Percentiles rank a stretch among this genome's conserved stretches.
These are phyloP conservation scores for Phytophthora vignae DNA, from an alignment of 352 stramenopile genomes.

Conservation along the genomic window DNA sequence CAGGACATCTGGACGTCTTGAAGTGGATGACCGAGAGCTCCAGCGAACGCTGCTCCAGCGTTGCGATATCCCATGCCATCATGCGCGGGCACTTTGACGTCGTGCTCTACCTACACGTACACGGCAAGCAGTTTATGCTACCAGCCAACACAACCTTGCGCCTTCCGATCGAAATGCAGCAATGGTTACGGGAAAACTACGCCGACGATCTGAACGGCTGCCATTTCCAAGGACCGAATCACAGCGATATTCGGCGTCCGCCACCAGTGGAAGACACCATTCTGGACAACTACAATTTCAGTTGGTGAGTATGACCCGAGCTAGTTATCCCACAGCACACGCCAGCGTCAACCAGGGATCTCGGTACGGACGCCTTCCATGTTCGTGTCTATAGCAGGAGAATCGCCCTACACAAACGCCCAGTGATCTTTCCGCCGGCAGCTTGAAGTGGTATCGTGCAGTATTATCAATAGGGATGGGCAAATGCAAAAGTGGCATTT, in stretches of 20 bases:
- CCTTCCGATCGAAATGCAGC: slow-evolving; percentile 12
- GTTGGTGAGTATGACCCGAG: background rate
- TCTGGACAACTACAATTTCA: background rate
- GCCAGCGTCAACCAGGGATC: background rate
- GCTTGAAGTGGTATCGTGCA: slow-evolving; percentile 15
- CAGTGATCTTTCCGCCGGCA: slow-evolving; percentile 12
- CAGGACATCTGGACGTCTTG: slow-evolving; percentile 18
- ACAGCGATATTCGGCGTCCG: background rate
- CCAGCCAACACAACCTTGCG: slow-evolving; percentile 2
- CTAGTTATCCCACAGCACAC: background rate
- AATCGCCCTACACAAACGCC: slow-evolving; percentile 4
- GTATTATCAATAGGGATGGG: too few species aligned
- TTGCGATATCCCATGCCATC: slow-evolving; percentile 15
- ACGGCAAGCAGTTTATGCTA: slow-evolving; percentile 11
- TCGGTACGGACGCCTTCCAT: background rate
- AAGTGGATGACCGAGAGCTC: slow-evolving; percentile 24
- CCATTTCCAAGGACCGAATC: background rate
- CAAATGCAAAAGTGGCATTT: too few species aligned
- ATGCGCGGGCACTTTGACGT: slow-evolving; percentile 19
- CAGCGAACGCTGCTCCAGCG: slow-evolving; percentile 12
- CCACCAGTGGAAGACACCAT: background rate
- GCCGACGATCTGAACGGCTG: slow-evolving; percentile 6
- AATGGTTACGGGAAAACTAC: slow-evolving; percentile 20
- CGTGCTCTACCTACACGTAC: slow-evolving; percentile 22
- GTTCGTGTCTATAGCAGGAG: slow-evolving; percentile 17